A percentile compares a stretch with the other conserved stretches of the same genome.
Evolutionary conservation across 306 rosid species (phyloP).

Genomic region (Medicago arabica): DNA sequence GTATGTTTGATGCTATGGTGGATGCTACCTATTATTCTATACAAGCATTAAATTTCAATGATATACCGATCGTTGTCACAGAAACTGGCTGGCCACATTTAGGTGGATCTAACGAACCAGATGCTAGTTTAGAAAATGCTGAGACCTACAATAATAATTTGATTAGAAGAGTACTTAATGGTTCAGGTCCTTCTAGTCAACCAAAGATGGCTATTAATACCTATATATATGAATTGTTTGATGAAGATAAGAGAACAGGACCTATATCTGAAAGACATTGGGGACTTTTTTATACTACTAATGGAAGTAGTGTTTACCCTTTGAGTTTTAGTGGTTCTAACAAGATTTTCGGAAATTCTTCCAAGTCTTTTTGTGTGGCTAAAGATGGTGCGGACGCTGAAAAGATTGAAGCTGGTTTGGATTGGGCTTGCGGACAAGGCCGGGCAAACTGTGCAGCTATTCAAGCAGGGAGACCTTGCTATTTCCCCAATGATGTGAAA

Average conservation of each 20-base stretch:
- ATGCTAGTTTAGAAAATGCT: slow-evolving; percentile 80
- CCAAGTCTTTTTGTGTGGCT: slow-evolving; percentile 73
- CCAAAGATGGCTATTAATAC: slow-evolving; percentile 68
- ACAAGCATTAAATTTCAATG: slow-evolving; percentile 67
- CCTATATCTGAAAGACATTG: slow-evolving; percentile 69
- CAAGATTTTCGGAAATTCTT: slow-evolving; percentile 57
- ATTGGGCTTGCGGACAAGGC: slow-evolving; percentile 96
- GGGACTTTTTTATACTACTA: slow-evolving; percentile 68
- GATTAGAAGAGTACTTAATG: slow-evolving; percentile 73
- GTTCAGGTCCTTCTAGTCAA: slow-evolving; percentile 89
- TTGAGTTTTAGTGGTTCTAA: slow-evolving; percentile 54
- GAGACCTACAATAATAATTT: slow-evolving; percentile 67
- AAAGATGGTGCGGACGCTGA: slow-evolving; percentile 73
- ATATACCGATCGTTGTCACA: slow-evolving; percentile 76
- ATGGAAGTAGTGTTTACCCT: slow-evolving; percentile 75
- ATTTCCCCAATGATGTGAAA: slow-evolving; percentile 62
- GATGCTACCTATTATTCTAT: slow-evolving; percentile 88
- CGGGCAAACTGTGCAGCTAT: slow-evolving; percentile 77
- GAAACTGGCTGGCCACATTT: slow-evolving; percentile 91
- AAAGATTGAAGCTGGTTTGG: slow-evolving; percentile 74
- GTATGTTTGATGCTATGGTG: slow-evolving; percentile 97
- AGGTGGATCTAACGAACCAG: slow-evolving; percentile 81
- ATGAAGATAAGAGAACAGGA: slow-evolving; percentile 84
- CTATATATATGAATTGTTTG: slow-evolving; percentile 75
- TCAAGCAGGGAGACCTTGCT: slow-evolving; percentile 77